phyloP scores from a whole-genome alignment of 2,329 filamentous ascomycete genomes.

The Pseudodiploospora longispora region DNA sequence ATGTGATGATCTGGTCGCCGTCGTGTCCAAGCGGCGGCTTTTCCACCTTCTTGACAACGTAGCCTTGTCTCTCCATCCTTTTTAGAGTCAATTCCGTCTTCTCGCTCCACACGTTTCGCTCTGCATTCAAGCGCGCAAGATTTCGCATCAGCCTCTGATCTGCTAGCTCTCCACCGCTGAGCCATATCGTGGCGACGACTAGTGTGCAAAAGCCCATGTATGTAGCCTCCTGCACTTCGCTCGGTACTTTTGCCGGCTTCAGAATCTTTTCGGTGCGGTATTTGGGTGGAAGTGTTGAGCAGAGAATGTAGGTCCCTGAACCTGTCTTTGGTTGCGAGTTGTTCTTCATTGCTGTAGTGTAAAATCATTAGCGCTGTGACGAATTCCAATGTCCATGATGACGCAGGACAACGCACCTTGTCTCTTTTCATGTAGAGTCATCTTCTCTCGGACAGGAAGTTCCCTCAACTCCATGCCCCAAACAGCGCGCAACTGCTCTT shows the following conservation, averaged over 20 bases:
- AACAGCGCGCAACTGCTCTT: slow-evolving; percentile 57
- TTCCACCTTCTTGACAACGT: slow-evolving; percentile 69
- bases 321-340: slow-evolving; percentile 45
- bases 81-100: slow-evolving; percentile 69
- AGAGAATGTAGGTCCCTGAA: slow-evolving; percentile 69
- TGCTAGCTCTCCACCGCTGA: slow-evolving; percentile 64
- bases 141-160: slow-evolving; percentile 74
- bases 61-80: slow-evolving; percentile 72
- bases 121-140: slow-evolving; percentile 65
- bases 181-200: slow-evolving; percentile 66
- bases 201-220: slow-evolving; percentile 78
- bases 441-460: slow-evolving; percentile 71
- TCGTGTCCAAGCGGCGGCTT: slow-evolving; percentile 40
- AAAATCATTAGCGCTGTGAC: neutral
- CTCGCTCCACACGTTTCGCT: slow-evolving; percentile 64
- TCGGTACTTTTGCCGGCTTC: slow-evolving; percentile 58
- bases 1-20: slow-evolving; percentile 72
- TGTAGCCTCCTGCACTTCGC: slow-evolving; percentile 60
- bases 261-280: slow-evolving; percentile 64
- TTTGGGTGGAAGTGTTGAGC: slow-evolving; percentile 58
- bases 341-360: slow-evolving; percentile 29
- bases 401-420: slow-evolving; percentile 43
- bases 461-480: slow-evolving; percentile 95
- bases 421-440: slow-evolving; percentile 68
- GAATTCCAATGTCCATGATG: neutral